Percentiles rank a stretch among this genome's conserved stretches.
These are phyloP conservation scores for Physcomitrellopsis africana DNA, from an alignment of 225 moss, liverwort and hornwort species.

Conservation along the genomic window DNA sequence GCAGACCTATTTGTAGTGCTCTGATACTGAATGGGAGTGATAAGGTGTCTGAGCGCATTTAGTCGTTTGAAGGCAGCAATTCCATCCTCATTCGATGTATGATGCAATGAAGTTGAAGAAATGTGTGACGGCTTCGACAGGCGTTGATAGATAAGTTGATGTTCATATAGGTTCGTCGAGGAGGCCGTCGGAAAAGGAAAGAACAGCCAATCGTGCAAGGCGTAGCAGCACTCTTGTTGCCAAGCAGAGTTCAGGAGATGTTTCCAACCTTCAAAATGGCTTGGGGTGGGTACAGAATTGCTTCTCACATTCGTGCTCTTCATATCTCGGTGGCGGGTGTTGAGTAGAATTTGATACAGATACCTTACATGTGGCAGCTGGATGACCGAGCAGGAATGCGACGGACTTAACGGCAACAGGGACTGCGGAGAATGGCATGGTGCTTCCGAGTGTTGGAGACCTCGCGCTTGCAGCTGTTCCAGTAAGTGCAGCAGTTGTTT, in stretches of 20 bases:
- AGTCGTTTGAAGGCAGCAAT: neutral
- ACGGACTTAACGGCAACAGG: slow-evolving; percentile 27
- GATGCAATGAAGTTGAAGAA: neutral
- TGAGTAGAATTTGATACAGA: neutral
- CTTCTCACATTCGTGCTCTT: neutral
- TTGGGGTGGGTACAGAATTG: slow-evolving; percentile 30
- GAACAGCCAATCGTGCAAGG: slow-evolving; percentile 11
- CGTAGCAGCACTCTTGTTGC: slow-evolving; percentile 31
- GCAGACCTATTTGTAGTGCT: neutral
- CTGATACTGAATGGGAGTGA: neutral
- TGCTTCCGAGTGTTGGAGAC: slow-evolving; percentile 26
- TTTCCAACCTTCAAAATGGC: slow-evolving; percentile 31
- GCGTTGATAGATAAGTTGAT: neutral
- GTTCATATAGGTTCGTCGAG: slow-evolving; percentile 16
- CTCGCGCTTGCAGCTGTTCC: slow-evolving; percentile 28
- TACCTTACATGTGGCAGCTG: slow-evolving; percentile 2
- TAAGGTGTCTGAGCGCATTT: neutral
- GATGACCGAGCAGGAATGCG: slow-evolving; percentile 37
- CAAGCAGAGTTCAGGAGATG: slow-evolving; percentile 30
- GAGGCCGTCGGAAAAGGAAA: slow-evolving; percentile 34
- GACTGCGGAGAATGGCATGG: slow-evolving; percentile 28
- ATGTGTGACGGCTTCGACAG: neutral
- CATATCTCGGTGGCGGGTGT: neutral
- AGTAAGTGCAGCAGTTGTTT: slow-evolving; percentile 36
- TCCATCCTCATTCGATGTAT: neutral